A percentile compares a stretch with the other conserved stretches of the same genome.
These are phyloP conservation scores for Linderniella brevidens DNA, from an alignment of 257 asterid species.

Conservation along the genomic window DNA sequence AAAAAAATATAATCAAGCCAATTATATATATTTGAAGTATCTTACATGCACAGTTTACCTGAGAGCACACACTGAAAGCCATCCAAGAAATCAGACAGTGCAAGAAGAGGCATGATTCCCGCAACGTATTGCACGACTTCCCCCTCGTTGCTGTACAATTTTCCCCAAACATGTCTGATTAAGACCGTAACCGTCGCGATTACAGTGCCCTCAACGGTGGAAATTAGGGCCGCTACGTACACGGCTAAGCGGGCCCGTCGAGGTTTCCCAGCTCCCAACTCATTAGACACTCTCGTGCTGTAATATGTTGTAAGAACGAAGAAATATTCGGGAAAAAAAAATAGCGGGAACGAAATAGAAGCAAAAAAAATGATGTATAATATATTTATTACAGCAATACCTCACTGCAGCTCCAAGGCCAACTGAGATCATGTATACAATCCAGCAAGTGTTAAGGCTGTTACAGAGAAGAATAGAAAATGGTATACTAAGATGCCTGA, in stretches of 20 bases:
- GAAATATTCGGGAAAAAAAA: not conserved
- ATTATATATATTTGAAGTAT: no score
- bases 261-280: slow-evolving; percentile 45
- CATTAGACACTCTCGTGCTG: slow-evolving; percentile 69
- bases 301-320: not conserved
- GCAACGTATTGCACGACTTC: slow-evolving; percentile 51
- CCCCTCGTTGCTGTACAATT: slow-evolving; percentile 44
- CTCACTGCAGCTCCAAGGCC: slow-evolving; percentile 28
- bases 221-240: slow-evolving; percentile 24
- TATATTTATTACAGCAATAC: no score
- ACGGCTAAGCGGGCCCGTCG: slow-evolving; percentile 39
- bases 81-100: slow-evolving; percentile 53
- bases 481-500: no score
- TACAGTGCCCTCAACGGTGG: slow-evolving; percentile 31
- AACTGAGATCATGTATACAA: slow-evolving; percentile 54
- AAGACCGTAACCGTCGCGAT: slow-evolving; percentile 24
- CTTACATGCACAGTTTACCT: no score
- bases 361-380: no score
- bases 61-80: slow-evolving; percentile 76
- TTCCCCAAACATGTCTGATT: slow-evolving; percentile 48
- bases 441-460: slow-evolving; percentile 75
- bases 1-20: no score
- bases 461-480: not conserved
- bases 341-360: not conserved
- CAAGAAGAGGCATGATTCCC: slow-evolving; percentile 47